A percentile compares a stretch with the other conserved stretches of the same genome.
These are phyloP conservation scores for Oehlia diaphana DNA, from an alignment of 192 early-diverging fungal genomes.

Conservation along the genomic window DNA sequence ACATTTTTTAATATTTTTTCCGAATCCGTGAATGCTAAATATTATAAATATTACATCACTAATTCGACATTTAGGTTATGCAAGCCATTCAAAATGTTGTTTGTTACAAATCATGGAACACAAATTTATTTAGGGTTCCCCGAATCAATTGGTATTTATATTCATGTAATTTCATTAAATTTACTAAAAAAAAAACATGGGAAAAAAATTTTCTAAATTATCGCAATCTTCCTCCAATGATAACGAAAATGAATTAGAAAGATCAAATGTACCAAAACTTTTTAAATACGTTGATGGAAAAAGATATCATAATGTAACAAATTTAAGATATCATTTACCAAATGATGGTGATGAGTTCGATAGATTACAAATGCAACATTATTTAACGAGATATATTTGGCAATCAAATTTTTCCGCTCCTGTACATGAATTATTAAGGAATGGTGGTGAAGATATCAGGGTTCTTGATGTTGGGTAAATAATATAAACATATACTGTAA, in stretches of 20 bases:
- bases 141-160: too few relatives aligned
- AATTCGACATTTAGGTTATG: too few relatives aligned
- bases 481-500: too few relatives aligned
- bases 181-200: neutral
- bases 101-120: too few relatives aligned
- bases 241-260: neutral
- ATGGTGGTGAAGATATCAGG: neutral
- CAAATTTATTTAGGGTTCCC: too few relatives aligned
- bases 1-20: too few relatives aligned
- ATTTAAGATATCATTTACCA: neutral
- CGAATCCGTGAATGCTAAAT: too few relatives aligned
- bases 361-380: slow-evolving; percentile 13
- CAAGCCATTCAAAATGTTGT: too few relatives aligned
- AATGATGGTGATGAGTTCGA: neutral
- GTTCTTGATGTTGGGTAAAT: neutral
- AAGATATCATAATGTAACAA: neutral
- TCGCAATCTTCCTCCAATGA: neutral
- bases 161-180: too few relatives aligned
- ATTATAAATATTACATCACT: too few relatives aligned
- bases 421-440: neutral
- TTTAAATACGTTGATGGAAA: neutral
- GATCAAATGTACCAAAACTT: neutral
- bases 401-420: slow-evolving; percentile 7
- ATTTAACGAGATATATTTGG: slow-evolving; percentile 4
- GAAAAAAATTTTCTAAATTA: neutral